Conservation (phyloP, 768 basidiomycete species). For the Rhodotorula kratochvilovae region DNA sequence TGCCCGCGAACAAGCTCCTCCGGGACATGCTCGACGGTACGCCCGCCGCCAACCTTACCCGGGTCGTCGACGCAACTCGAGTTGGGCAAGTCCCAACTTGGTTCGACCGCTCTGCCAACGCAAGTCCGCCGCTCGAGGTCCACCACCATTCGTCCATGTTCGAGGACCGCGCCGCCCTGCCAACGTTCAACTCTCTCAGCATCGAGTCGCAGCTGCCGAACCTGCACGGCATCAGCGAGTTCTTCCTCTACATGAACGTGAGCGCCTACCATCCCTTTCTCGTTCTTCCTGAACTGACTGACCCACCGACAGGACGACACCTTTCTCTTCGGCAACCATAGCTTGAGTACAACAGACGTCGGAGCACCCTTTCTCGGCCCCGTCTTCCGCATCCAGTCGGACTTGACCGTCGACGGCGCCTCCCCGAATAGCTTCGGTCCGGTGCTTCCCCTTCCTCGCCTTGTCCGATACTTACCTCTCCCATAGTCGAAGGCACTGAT, state of each 20-base stretch:
- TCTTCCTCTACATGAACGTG: slow-evolving; percentile 31
- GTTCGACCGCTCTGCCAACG: slow-evolving; percentile 40
- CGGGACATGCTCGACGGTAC: background rate
- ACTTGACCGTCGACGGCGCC: slow-evolving; percentile 43
- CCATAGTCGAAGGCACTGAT: slow-evolving; percentile 9
- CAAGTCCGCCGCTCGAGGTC: background rate
- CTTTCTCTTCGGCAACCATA: slow-evolving; percentile 43
- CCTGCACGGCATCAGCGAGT: background rate
- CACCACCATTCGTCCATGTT: slow-evolving; percentile 19
- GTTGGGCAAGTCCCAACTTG: slow-evolving; percentile 50
- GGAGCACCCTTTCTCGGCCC: slow-evolving; percentile 46
- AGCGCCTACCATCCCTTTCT: background rate
- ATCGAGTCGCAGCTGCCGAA: slow-evolving; percentile 39
- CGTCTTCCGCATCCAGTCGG: slow-evolving; percentile 49
- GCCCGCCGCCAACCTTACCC: background rate
- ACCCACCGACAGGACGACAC: slow-evolving; percentile 49
- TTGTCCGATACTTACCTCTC: background rate
- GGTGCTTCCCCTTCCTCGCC: background rate
- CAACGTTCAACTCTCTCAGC: slow-evolving; percentile 42
- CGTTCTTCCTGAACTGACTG: background rate
- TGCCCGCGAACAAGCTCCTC: background rate
- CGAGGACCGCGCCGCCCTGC: background rate
- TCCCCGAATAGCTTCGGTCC: slow-evolving; percentile 28
- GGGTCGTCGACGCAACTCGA: background rate
- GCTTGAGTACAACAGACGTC: slow-evolving; percentile 12